Base-by-base conservation (phyloP, 2,329 filamentous ascomycete species). In the Arthrobotrys musiformis region DNA sequence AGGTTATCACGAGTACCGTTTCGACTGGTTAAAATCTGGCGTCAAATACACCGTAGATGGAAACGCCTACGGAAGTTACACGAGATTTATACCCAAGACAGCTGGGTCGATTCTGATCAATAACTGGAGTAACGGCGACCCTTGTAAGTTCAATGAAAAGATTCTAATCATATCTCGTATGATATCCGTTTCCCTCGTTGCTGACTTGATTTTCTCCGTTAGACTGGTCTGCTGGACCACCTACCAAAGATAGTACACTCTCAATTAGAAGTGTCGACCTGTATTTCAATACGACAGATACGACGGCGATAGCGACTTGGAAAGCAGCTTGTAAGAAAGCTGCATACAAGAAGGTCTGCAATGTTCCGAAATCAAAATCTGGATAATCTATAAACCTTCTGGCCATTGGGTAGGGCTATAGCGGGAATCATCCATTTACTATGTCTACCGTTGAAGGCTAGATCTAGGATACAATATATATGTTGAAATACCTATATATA, bases 101-200 rank as follows among this genome's bases (percentile, higher is more conserved):
- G 37, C 64, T 5, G 74, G 74, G 1, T 19, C 30, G 11, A 52
- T 78, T 22, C 15, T 78, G 4, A 63, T 78, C 4, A 78, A 78
- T 46, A 78, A 78, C 48, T 78, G 74, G 74, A 78, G 68, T 28
- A 78, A 78, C 33, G 74, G 74, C 8, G 46, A 78, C 28, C 33
- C 28, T 15, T 72, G 74, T 78, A 73, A 52, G 68, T 58, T 17
- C 13, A 2, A 7, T 4, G 19, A 9, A 15, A 40, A 42, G 26
- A 13, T 46, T 44, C 35, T 8, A 35, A 4, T 63, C 22, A 7
- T 33, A 22, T 58, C 1, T 37, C 37, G 24, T 24, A 48, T 28
- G 1, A 13, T 13, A 11, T 15, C 44, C 11, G 11, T 33, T 4
- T 13, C 13, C 4, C 17, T 15, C 28, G 7, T n/a, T 6, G 22